Evolutionary conservation across 805 yeast genomes (phyloP).

Genomic region (Suhomyces sp.): DNA sequence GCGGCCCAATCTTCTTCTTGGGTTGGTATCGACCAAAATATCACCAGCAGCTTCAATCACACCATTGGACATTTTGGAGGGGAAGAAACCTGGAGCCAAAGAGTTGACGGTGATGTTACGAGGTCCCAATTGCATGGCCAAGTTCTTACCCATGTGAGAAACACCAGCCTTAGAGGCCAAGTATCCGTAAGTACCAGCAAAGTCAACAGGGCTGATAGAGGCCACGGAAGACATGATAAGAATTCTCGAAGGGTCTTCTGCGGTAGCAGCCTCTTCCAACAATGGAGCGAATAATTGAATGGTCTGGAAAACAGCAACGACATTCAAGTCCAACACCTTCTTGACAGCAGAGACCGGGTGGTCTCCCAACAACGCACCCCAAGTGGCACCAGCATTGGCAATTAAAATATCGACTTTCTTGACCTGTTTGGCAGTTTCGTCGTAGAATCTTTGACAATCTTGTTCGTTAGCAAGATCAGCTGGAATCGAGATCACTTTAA

Average conservation of each 20-base stretch:
- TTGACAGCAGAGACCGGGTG: slow-evolving; percentile 63
- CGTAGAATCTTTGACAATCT: slow-evolving; percentile 47
- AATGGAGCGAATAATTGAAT: slow-evolving; percentile 63
- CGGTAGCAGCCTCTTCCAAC: slow-evolving; percentile 50
- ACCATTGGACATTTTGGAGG: slow-evolving; percentile 72
- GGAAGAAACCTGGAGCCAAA: slow-evolving; percentile 77
- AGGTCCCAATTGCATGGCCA: slow-evolving; percentile 68
- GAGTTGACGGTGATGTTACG: slow-evolving; percentile 66
- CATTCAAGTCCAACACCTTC: slow-evolving; percentile 62
- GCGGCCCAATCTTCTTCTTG: slow-evolving; percentile 61
- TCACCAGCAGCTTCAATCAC: slow-evolving; percentile 53
- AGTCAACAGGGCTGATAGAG: slow-evolving; percentile 44
- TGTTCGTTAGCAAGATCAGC: slow-evolving; percentile 54
- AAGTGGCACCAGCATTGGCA: slow-evolving; percentile 78
- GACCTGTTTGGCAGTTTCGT: slow-evolving; percentile 40
- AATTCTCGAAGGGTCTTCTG: slow-evolving; percentile 61
- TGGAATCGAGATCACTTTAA: slow-evolving; percentile 45
- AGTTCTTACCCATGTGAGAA: slow-evolving; percentile 60
- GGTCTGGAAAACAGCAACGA: slow-evolving; percentile 65
- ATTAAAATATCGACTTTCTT: slow-evolving; percentile 58
- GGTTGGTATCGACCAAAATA: slow-evolving; percentile 48
- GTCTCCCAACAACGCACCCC: slow-evolving; percentile 65
- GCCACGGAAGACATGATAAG: slow-evolving; percentile 68
- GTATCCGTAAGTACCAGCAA: slow-evolving; percentile 68
- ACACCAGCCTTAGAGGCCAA: slow-evolving; percentile 75